Percentiles rank a stretch among this genome's conserved stretches.
phyloP scores from a whole-genome alignment of 1,284 basidiomycete species.

The Leccinum pallidistipes region DNA sequence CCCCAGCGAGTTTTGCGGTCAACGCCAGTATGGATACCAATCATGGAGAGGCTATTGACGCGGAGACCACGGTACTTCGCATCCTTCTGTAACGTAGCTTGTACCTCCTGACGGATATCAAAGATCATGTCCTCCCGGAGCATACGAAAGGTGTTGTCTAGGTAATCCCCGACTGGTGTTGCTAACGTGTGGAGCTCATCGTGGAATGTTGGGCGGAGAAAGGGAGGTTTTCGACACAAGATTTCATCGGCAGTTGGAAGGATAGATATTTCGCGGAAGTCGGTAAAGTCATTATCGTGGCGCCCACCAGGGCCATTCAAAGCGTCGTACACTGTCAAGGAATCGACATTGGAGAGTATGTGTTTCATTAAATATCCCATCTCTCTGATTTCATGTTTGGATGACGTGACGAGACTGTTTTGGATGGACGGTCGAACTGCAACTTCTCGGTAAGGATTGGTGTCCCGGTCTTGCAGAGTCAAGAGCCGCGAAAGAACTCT shows the following conservation, averaged over 20 bases:
- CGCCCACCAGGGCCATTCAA: slow-evolving; percentile 51
- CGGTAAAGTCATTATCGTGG: slow-evolving; percentile 62
- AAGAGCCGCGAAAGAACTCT: slow-evolving; percentile 51
- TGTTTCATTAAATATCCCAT: slow-evolving; percentile 46
- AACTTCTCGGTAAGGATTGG: slow-evolving; percentile 19
- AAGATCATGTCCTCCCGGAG: slow-evolving; percentile 66
- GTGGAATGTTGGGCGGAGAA: slow-evolving; percentile 26
- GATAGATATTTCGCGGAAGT: slow-evolving; percentile 57
- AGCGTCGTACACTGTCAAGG: slow-evolving; percentile 9
- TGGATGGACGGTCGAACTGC: slow-evolving; percentile 19
- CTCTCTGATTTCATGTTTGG: slow-evolving; percentile 34
- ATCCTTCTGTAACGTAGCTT: slow-evolving; percentile 42
- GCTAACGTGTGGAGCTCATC: slow-evolving; percentile 42
- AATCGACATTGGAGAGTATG: slow-evolving; percentile 30
- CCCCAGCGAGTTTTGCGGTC: slow-evolving; percentile 48
- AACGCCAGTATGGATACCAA: slow-evolving; percentile 39
- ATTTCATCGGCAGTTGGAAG: slow-evolving; percentile 63
- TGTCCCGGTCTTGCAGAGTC: slow-evolving; percentile 14
- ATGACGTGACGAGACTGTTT: slow-evolving; percentile 31
- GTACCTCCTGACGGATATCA: slow-evolving; percentile 59
- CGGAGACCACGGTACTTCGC: slow-evolving; percentile 41
- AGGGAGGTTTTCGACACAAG: slow-evolving; percentile 34
- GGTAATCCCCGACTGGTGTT: slow-evolving; percentile 42
- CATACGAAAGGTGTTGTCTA: slow-evolving; percentile 66
- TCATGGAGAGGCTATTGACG: slow-evolving; percentile 39